Percentiles rank a stretch among this genome's conserved stretches.
Conservation (phyloP, 768 basidiomycete species). For the Roridomyces roridus region DNA sequence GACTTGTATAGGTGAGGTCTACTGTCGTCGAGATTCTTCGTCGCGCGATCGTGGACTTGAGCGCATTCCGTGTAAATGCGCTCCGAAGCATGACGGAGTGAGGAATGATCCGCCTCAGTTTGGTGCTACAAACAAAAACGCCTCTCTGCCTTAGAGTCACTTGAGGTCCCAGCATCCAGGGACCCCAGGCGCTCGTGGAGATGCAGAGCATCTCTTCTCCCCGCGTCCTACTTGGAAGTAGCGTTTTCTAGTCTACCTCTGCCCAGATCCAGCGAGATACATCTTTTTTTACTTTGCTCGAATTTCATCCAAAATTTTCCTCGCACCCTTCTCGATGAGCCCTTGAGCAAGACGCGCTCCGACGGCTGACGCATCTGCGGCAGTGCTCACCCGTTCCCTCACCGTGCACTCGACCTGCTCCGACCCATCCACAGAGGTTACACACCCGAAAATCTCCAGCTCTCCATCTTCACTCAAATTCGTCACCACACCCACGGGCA, state of each 20-base stretch:
- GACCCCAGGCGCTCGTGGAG: slow-evolving; percentile 73
- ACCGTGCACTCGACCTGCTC: slow-evolving; percentile 73
- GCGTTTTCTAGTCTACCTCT: slow-evolving; percentile 10
- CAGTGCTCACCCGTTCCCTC: slow-evolving; percentile 53
- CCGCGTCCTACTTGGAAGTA: slow-evolving; percentile 23
- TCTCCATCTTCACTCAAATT: slow-evolving; percentile 46
- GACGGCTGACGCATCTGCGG: slow-evolving; percentile 65
- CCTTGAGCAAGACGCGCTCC: slow-evolving; percentile 70
- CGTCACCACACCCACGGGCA: slow-evolving; percentile 87
- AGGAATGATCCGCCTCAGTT: slow-evolving; percentile 38
- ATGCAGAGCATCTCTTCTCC: slow-evolving; percentile 54
- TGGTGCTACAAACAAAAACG: slow-evolving; percentile 39
- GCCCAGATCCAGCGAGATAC: slow-evolving; percentile 29
- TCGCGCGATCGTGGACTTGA: no score
- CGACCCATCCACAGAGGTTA: slow-evolving; percentile 82
- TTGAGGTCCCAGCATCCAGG: slow-evolving; percentile 53
- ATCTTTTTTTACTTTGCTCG: slow-evolving; percentile 30
- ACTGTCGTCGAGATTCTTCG: slow-evolving; percentile 1
- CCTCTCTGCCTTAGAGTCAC: slow-evolving; percentile 78
- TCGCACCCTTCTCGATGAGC: slow-evolving; percentile 75
- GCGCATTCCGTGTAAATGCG: no score
- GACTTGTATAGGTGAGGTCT: slow-evolving; percentile 14
- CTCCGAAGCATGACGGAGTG: slow-evolving; percentile 78
- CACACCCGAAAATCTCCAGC: slow-evolving; percentile 77
- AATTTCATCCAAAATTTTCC: slow-evolving; percentile 83